Evolutionary conservation across 768 basidiomycete species (phyloP).

Genomic region (Kwoniella pini): DNA sequence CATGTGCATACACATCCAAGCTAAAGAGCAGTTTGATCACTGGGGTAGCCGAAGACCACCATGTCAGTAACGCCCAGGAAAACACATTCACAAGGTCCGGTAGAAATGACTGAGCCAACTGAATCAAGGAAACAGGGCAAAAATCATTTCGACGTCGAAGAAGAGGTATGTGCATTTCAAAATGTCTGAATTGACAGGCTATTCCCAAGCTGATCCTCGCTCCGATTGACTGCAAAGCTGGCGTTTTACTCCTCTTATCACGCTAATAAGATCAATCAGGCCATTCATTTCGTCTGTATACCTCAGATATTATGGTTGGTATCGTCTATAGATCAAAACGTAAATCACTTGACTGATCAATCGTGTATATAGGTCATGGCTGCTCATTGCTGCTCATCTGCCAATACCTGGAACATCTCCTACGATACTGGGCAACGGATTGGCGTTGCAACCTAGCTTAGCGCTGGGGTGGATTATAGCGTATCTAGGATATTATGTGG

Average conservation of each 20-base stretch:
- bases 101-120: constrained; percentile 22
- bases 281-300: constrained; percentile 82
- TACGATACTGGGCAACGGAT: constrained; percentile 26
- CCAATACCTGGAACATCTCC: constrained; percentile 23
- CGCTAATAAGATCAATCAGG: constrained; percentile 74
- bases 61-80: constrained; percentile 20
- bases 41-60: too few relatives aligned
- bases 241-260: constrained; percentile 94
- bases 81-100: constrained; percentile 27
- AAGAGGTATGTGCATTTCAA: constrained; percentile 28
- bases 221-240: constrained; percentile 66
- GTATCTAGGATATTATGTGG: constrained; percentile 74
- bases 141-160: constrained; percentile 29
- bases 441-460: constrained; percentile 71
- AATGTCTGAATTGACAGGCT: too few relatives aligned
- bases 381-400: constrained; percentile 33
- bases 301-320: constrained; percentile 76
- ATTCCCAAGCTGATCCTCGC: too few relatives aligned
- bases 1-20: too few relatives aligned
- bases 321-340: not conserved
- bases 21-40: too few relatives aligned
- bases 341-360: too few relatives aligned
- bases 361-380: constrained; percentile 27
- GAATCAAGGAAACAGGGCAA: constrained; percentile 9
- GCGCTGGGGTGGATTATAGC: constrained; percentile 63